These are phyloP conservation scores for Manihot esculenta DNA, from an alignment of 441 rosid species.

Conservation along the genomic window DNA sequence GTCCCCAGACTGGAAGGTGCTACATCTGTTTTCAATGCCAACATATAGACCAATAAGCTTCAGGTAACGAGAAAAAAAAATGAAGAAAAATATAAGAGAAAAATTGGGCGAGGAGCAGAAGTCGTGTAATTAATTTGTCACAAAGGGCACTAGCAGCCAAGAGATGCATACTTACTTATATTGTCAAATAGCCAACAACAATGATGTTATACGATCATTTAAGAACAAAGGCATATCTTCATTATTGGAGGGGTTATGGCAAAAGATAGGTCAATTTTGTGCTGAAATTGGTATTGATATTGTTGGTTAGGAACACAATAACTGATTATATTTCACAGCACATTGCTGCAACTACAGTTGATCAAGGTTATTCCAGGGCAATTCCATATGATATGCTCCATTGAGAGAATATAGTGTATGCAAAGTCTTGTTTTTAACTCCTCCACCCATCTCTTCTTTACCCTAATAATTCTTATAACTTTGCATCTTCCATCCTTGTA, in stretches of 20 bases:
- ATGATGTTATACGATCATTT: not conserved
- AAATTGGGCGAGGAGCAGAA: not conserved
- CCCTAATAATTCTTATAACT: slow-evolving; percentile 5
- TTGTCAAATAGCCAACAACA: not conserved
- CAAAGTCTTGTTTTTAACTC: too few relatives aligned
- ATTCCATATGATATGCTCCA: not conserved
- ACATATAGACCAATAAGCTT: slow-evolving; percentile 25
- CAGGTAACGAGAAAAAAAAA: slow-evolving; percentile 2
- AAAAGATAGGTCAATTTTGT: not conserved
- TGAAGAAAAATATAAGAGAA: not conserved
- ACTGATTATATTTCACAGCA: not conserved
- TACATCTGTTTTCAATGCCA: slow-evolving; percentile 64
- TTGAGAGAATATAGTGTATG: not conserved
- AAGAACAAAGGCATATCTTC: not conserved
- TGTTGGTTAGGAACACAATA: not conserved
- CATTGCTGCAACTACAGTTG: not conserved
- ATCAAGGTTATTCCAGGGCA: not conserved
- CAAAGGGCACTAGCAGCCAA: not conserved
- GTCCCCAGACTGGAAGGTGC: slow-evolving; percentile 73
- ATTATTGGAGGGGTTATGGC: not conserved
- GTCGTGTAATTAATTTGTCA: not conserved
- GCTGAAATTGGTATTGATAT: not conserved
- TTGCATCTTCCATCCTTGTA: slow-evolving; percentile 5
- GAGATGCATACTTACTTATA: not conserved
- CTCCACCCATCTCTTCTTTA: slow-evolving; percentile 1